These are phyloP conservation scores for Camellia lanceoleosa DNA, from an alignment of 148 eudicot species.

Conservation along the genomic window DNA sequence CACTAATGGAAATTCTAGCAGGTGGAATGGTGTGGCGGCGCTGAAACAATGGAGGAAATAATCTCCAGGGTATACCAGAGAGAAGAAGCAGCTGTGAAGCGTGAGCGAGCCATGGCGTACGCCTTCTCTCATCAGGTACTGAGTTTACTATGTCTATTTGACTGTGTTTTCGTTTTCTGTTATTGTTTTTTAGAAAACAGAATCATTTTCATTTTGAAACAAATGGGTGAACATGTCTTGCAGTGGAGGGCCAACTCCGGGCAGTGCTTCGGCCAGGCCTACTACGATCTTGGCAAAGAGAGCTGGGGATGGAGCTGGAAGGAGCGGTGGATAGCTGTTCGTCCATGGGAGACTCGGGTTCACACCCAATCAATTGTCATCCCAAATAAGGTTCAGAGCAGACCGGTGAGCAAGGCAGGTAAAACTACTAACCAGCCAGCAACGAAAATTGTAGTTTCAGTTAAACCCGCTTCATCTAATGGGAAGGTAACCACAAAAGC, in stretches of 20 bases:
- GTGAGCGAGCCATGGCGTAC: constrained; percentile 41
- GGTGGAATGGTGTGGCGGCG: constrained; percentile 36
- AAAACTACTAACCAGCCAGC: background rate
- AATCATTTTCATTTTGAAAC: too few relatives aligned
- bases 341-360: constrained; percentile 28
- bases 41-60: constrained; percentile 29
- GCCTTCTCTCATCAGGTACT: constrained; percentile 39
- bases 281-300: constrained; percentile 22
- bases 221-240: background rate
- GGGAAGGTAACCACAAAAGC: background rate
- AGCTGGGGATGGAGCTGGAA: constrained; percentile 41
- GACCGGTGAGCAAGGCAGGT: background rate
- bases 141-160: background rate
- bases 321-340: constrained; percentile 34
- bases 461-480: background rate
- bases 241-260: constrained; percentile 35
- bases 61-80: constrained; percentile 29
- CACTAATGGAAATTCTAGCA: background rate
- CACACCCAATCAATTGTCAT: background rate
- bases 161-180: too few relatives aligned
- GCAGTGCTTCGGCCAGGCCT: constrained; percentile 23
- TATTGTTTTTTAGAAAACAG: too few relatives aligned
- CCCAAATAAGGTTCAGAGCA: background rate
- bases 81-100: constrained; percentile 33
- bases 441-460: background rate